Conservation (phyloP, 2,329 filamentous ascomycete genomes). For the Cladophialophora bantiana region DNA sequence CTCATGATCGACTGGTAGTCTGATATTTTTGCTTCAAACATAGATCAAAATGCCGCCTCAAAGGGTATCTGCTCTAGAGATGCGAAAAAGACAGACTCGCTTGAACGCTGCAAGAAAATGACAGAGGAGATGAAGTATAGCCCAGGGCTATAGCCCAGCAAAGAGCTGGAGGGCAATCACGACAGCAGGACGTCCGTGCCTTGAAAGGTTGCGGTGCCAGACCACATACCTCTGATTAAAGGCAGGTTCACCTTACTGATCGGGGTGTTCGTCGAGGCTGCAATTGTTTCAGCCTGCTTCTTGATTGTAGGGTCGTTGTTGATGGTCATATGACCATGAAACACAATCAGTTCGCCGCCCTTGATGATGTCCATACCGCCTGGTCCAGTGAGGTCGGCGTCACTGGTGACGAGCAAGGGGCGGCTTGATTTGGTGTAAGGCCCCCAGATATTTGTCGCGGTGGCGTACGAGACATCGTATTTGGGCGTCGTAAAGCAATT, state of each 20-base stretch:
- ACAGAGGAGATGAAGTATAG: not conserved
- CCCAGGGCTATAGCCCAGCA: not conserved
- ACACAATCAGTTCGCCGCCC: slow-evolving; percentile 36
- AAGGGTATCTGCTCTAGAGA: not conserved
- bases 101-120: slow-evolving; percentile 24
- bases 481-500: slow-evolving; percentile 62
- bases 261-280: slow-evolving; percentile 24
- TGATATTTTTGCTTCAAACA: not conserved
- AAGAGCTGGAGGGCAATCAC: not conserved
- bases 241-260: slow-evolving; percentile 28
- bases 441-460: slow-evolving; percentile 49
- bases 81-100: slow-evolving; percentile 2
- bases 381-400: slow-evolving; percentile 38
- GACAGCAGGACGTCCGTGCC: slow-evolving; percentile 28
- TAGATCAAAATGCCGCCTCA: not conserved
- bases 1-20: not conserved
- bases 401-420: slow-evolving; percentile 47
- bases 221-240: slow-evolving; percentile 38
- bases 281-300: slow-evolving; percentile 22
- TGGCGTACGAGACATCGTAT: slow-evolving; percentile 69
- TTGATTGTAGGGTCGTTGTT: slow-evolving; percentile 30
- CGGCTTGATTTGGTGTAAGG: slow-evolving; percentile 48
- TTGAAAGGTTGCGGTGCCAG: slow-evolving; percentile 28
- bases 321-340: slow-evolving; percentile 38
- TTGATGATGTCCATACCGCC: slow-evolving; percentile 41